Evolutionary conservation across 2,329 filamentous ascomycete genomes (phyloP), one percentile per base, ranked within the genome.

Genomic region (Fusarium hainanense): DNA sequence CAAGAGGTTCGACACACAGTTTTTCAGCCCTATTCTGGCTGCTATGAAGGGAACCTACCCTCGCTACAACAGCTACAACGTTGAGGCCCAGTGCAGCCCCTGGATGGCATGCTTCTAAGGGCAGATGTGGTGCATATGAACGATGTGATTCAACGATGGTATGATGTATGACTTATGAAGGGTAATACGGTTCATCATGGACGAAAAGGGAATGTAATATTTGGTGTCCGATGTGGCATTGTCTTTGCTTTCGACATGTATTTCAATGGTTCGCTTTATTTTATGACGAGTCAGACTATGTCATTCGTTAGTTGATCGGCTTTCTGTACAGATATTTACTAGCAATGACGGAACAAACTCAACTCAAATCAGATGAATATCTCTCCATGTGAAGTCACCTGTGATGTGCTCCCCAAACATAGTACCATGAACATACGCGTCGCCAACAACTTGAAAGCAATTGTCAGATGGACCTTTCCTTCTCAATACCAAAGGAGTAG

Each of bases 1-100:
- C 32, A 71, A 58, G 20, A 74, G 80, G 10, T 81, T 81, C 73
- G 74, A 81, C 68, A 70, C 75, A 12, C 68, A 73, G 37, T 81
- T 81, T 63, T 81, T 81, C 61, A 71, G 78, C 37, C 78, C 79
- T 14, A 79, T 81, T 55, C 77, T 81, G 42, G 70, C 70, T n/a
- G 79, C 80, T 8, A 73, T 81, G 54, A 74, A 81, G 64, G 79
- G 75, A 10, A 81, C 77, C 30, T 82, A 80, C 44, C 80, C 80
- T n/a, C 67, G 72, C 14, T 82, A 78, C 66, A 78, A 78, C 66
- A 79, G 77, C 55, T 81, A 80, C 61, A 77, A 75, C 27, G 72
- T 82, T 9, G 73, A 81, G 56, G 80, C 78, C 7, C 74, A 80
- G 55, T 81, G 80, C 49, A 74, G 76, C 28, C 80, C 80, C 18